Base-by-base conservation (phyloP, 2,329 filamentous ascomycete species). In the Beauveria rudraprayagi region DNA sequence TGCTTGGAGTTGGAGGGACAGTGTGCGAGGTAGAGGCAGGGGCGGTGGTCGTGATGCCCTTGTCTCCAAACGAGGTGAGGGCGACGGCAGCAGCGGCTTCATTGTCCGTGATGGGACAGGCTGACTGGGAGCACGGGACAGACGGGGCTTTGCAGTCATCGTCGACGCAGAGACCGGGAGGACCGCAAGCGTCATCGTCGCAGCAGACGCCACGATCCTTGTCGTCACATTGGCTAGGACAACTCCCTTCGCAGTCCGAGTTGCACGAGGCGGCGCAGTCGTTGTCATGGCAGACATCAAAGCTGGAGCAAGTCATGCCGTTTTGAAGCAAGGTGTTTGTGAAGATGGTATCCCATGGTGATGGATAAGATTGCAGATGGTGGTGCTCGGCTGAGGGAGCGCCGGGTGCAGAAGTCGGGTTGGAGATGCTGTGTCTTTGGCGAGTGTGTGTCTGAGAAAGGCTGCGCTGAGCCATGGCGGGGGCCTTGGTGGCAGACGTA, bases 91-190 rank as follows among this genome's bases (percentile, higher is more conserved):
- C 71, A 11, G 66, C 66, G 3, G 60, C 64, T 6, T 62, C 66
- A 46, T 67, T 68, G 52, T 69, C 67, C 7, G 62, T 60, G 34
- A 64, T 56, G 24, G 62, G 59, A 56, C 64, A 66, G 2, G 58
- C 44, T 16, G 69, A 65, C 40, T 71, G 67, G 26, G 67, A 73
- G 63, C 76, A 77, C n/a, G 69, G 68, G 22, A 68, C 66, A 16
- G 68, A 67, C 26, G 74, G 72, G 5, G 69, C 71, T 26, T 72
- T 68, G 63, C 77, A 78, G 43, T 72, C 68, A 53, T 75, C 70
- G 65, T 77, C 73, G 57, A 76, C 66, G 60, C 77, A 79, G 37
- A 75, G 66, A 40, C 75, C 72, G 17, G 72, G 68, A 9, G 68
- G 67, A 7, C 65, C 67, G 63, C 72, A 75, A n/a, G 67, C 66